phyloP scores from a whole-genome alignment of 2,329 filamentous ascomycete genomes.

The Cladophialophora immunda region DNA sequence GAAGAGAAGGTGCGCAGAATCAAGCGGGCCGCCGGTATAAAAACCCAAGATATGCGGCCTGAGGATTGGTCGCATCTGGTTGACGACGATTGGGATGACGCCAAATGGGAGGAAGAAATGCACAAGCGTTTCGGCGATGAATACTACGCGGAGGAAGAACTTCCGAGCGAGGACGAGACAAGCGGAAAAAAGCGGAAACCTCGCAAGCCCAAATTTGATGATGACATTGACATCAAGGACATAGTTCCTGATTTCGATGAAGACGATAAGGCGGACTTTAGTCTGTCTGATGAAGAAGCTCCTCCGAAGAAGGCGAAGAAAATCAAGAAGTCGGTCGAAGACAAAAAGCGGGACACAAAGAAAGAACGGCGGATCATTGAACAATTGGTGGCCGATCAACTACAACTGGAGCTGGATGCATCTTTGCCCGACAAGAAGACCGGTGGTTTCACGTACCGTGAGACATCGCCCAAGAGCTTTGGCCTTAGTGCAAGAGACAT shows the following conservation, averaged over 20 bases:
- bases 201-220: conserved; percentile 92
- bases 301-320: conserved; percentile 60
- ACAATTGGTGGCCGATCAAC: conserved; percentile 80
- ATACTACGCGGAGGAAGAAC: conserved; percentile 80
- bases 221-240: conserved; percentile 97
- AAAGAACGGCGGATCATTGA: conserved; percentile 85
- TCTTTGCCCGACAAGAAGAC: conserved; percentile 61
- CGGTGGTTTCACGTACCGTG: conserved; percentile 84
- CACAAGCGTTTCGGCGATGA: conserved; percentile 83
- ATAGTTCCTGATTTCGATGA: conserved; percentile 77
- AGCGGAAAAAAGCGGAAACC: conserved; percentile 38
- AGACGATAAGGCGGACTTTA: conserved; percentile 59
- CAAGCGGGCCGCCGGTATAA: conserved; percentile 84
- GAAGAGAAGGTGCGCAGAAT: conserved; percentile 87
- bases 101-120: conserved; percentile 92
- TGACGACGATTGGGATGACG: conserved; percentile 87
- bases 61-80: conserved; percentile 87
- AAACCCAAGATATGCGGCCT: conserved; percentile 67
- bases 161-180: conserved; percentile 75
- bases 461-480: conserved; percentile 88
- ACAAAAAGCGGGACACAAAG: conserved; percentile 75
- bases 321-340: conserved; percentile 60
- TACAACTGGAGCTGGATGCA: conserved; percentile 78
- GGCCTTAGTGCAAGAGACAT: conserved; percentile 92
- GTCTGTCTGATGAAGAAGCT: conserved; percentile 61